These are phyloP conservation scores for Capillidium rhysosporum DNA, from an alignment of 371 early-diverging fungal genomes.

Conservation along the genomic window DNA sequence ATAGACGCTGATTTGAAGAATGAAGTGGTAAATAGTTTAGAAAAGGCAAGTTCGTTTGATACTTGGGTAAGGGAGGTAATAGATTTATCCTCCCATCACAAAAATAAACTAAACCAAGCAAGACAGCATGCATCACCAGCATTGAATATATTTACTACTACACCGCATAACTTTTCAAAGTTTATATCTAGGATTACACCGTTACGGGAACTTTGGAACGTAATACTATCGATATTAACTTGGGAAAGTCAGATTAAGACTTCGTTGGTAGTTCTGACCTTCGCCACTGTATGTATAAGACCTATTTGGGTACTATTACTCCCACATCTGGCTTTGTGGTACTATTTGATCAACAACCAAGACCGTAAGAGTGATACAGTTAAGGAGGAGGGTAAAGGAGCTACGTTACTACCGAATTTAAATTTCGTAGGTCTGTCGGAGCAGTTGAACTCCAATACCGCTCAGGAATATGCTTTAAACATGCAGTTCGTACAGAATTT, in stretches of 20 bases:
- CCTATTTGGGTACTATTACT: neutral
- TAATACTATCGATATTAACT: neutral
- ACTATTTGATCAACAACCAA: neutral
- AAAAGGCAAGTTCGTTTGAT: neutral
- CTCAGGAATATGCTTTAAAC: neutral
- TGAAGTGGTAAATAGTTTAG: no score
- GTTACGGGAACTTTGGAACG: neutral
- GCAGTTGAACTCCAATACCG: neutral
- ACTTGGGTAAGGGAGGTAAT: neutral
- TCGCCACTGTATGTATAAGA: neutral
- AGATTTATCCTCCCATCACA: neutral
- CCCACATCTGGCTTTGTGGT: neutral
- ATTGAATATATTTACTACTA: neutral
- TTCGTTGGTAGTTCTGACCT: neutral
- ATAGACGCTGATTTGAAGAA: neutral
- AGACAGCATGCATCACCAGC: neutral
- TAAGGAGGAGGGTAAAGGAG: no score
- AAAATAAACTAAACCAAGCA: neutral
- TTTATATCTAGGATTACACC: neutral
- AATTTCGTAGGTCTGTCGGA: neutral
- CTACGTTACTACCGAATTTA: no score
- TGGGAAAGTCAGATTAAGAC: neutral
- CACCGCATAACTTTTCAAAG: neutral
- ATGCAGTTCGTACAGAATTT: neutral
- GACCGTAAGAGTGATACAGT: no score